Percentiles rank a stretch among this genome's conserved stretches.
phyloP scores from a whole-genome alignment of 805 yeast genomes.

The Schwanniomyces pseudopolymorphus region DNA sequence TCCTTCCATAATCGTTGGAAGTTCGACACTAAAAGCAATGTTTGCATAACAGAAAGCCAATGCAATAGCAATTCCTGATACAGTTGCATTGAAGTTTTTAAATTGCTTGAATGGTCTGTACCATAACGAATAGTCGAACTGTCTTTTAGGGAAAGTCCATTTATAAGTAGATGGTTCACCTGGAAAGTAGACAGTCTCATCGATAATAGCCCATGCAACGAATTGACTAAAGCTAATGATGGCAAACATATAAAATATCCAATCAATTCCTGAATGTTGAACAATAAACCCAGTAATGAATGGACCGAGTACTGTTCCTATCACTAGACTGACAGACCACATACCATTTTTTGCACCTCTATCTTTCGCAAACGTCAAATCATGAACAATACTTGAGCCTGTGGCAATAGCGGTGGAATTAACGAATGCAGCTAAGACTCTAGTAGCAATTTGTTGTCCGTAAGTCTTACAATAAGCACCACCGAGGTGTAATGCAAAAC shows the following conservation, averaged over 20 bases:
- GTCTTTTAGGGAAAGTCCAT: slow-evolving; percentile 6
- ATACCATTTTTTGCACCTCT: slow-evolving; percentile 14
- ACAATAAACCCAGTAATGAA: slow-evolving; percentile 13
- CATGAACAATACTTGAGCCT: slow-evolving; percentile 13
- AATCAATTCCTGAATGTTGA: slow-evolving; percentile 9
- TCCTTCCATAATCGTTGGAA: slow-evolving; percentile 17
- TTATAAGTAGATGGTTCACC: slow-evolving; percentile 4
- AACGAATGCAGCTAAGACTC: slow-evolving; percentile 10
- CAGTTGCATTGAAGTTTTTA: background rate
- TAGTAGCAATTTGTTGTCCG: slow-evolving; percentile 11
- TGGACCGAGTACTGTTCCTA: slow-evolving; percentile 17
- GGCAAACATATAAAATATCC: slow-evolving; percentile 13
- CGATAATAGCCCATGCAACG: slow-evolving; percentile 7
- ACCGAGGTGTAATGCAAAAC: slow-evolving; percentile 11
- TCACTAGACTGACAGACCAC: slow-evolving; percentile 12
- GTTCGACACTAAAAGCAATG: slow-evolving; percentile 20
- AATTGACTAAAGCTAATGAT: slow-evolving; percentile 13
- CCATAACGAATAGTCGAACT: background rate
- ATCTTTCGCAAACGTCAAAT: slow-evolving; percentile 12
- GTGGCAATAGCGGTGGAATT: slow-evolving; percentile 12
- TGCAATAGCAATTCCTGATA: slow-evolving; percentile 15
- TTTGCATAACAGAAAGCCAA: slow-evolving; percentile 21
- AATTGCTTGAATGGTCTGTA: background rate
- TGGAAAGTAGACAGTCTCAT: slow-evolving; percentile 9
- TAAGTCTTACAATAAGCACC: slow-evolving; percentile 11